Evolutionary conservation across 768 basidiomycete genomes (phyloP).

Genomic region (Suillus placidus): DNA sequence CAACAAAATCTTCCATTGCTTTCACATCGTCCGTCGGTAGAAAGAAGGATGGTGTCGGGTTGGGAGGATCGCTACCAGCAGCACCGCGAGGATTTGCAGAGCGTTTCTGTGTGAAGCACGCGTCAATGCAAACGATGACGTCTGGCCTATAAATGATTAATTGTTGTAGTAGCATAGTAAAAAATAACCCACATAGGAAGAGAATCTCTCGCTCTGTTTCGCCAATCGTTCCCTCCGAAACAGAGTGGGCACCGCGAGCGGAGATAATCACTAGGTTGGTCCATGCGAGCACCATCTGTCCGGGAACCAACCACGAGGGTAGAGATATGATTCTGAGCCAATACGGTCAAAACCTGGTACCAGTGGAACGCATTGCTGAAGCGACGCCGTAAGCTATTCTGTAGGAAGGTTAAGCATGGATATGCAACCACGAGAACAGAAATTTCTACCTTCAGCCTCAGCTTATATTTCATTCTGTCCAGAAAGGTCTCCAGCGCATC

Average conservation of each 20-base stretch:
- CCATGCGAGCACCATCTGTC: neutral
- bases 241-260: conserved; percentile 29
- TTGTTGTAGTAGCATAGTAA: neutral
- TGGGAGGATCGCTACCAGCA: conserved; percentile 4
- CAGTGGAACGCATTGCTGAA: conserved; percentile 33
- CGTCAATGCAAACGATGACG: conserved; percentile 36
- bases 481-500: conserved; percentile 30
- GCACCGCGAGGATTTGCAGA: conserved; percentile 16
- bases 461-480: conserved; percentile 20
- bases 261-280: conserved; percentile 24
- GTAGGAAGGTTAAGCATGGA: conserved; percentile 2
- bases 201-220: neutral
- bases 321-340: conserved; percentile 15
- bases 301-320: neutral
- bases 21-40: neutral
- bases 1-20: conserved; percentile 9
- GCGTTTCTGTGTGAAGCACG: conserved; percentile 38
- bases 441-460: conserved; percentile 20
- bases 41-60: conserved; percentile 1
- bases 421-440: neutral
- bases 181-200: neutral
- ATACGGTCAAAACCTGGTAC: conserved; percentile 24
- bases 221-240: conserved; percentile 20
- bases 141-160: conserved; percentile 21
- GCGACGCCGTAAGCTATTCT: conserved; percentile 27